Base-by-base conservation (phyloP, 139 green algal genomes). In the Chlorella vulgaris region DNA sequence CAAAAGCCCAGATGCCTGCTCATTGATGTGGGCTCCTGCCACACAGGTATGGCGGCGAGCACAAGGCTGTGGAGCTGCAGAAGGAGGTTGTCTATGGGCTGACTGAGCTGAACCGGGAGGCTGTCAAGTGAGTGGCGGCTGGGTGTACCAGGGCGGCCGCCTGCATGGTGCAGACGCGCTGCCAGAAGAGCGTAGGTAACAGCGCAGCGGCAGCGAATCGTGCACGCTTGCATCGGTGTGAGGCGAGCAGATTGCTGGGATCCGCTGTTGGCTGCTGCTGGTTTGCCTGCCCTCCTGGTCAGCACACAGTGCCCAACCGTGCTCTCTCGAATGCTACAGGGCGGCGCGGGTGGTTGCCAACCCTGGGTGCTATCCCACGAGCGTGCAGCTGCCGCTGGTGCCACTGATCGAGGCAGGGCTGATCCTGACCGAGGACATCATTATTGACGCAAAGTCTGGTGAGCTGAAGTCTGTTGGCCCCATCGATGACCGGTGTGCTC, bases 281-380 rank as follows among this genome's bases (percentile, higher is more conserved):
- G n/a, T n/a, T n/a, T n/a, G n/a, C n/a, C n/a, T n/a, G n/a, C n/a
- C n/a, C n/a, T n/a, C n/a, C n/a, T n/a, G n/a, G n/a, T n/a, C n/a
- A n/a, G n/a, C n/a, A n/a, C n/a, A n/a, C n/a, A n/a, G n/a, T n/a
- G n/a, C n/a, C n/a, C n/a, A n/a, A n/a, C n/a, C n/a, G n/a, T n/a
- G n/a, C n/a, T n/a, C n/a, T n/a, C n/a, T n/a, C n/a, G n/a, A n/a
- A n/a, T 22, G 21, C 68, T 39, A 38, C 70, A 76, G 78, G 63
- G 35, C 24, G n/a, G 96, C 95, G 0, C 86, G 96, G 55, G 83
- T 99, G 83, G 88, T 99, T n/a, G 96, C 96, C 78, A 99, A 99
- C 88, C 96, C 96, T 22, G 96, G 96, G 15, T 99, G 96, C 91
- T 99, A 99, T 83, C 96, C 96, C 39, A 99, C 96, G 35, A 92